Conservation (phyloP, 1,139 yeast genomes). For the Nakaseomyces bracarensis region DNA sequence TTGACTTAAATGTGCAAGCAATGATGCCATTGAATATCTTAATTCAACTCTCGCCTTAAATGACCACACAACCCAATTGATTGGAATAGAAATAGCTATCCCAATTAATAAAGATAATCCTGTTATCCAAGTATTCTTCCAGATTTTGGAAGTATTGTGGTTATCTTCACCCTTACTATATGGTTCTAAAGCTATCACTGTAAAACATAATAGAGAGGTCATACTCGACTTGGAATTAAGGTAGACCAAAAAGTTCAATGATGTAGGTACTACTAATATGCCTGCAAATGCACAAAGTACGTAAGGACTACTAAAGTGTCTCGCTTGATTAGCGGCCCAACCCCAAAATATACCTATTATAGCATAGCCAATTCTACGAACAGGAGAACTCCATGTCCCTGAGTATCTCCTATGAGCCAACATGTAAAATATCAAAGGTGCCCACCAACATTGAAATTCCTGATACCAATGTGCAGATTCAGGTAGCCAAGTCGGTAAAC, state of each 20-base stretch:
- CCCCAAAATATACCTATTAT: slow-evolving; percentile 41
- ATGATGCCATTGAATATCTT: slow-evolving; percentile 35
- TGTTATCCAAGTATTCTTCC: slow-evolving; percentile 37
- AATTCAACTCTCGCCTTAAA: slow-evolving; percentile 40
- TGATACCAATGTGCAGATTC: slow-evolving; percentile 38
- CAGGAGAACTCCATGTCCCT: slow-evolving; percentile 36
- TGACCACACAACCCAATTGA: slow-evolving; percentile 45
- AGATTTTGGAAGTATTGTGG: slow-evolving; percentile 23
- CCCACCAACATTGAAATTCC: slow-evolving; percentile 38
- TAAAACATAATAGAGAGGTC: slow-evolving; percentile 36
- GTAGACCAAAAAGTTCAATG: slow-evolving; percentile 33
- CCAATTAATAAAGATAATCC: slow-evolving; percentile 37
- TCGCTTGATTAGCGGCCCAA: slow-evolving; percentile 38
- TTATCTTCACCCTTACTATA: slow-evolving; percentile 17
- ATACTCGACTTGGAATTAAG: slow-evolving; percentile 38
- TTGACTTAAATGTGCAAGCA: slow-evolving; percentile 38
- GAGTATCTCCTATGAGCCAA: slow-evolving; percentile 39
- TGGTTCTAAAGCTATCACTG: slow-evolving; percentile 35
- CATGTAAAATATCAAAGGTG: slow-evolving; percentile 35
- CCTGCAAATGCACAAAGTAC: slow-evolving; percentile 38
- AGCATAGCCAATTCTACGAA: slow-evolving; percentile 33
- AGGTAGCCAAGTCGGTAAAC: slow-evolving; percentile 39
- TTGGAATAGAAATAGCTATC: slow-evolving; percentile 33
- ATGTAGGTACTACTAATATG: slow-evolving; percentile 32
- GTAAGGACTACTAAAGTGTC: slow-evolving; percentile 34